Evolutionary conservation across 305 asterid species (phyloP), one percentile per base, ranked within the genome.

Genomic region (Euphrasia arctica): DNA sequence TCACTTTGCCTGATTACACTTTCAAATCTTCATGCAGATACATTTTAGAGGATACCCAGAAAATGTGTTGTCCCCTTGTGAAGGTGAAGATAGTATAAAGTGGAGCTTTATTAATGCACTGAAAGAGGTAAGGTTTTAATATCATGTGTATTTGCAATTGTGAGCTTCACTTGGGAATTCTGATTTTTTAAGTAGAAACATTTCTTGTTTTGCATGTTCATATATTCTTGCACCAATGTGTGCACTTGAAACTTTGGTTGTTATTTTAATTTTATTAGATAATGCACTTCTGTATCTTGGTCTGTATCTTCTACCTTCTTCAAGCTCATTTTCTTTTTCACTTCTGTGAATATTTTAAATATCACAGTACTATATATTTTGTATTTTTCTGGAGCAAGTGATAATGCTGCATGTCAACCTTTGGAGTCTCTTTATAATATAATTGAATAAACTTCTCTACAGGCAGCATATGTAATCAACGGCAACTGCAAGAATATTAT

Each of bases 21-120:
- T 10, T 61, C 54, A 22, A 47, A 66, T 71, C 57, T 60, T 61
- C 67, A 43, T 79, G 79, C 87, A 92, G 97, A 85, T 87, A 71
- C 97, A 93, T 82, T 90, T 93, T 69, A 88, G 97, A 78, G 96
- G 95, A 65, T 93, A 86, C 75, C 99, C 99, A 4, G 87, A 77
- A 71, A 80, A 78, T 65, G 18, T 80, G 54, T 80, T 90, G 82
- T 82, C 84, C 67, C 92, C 99, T 11, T 93, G 96, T 79, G 96
- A 90, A 72, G 86, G 89, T 49, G 98, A 93, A 85, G 99, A 93
- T 66, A 80, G 84, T 76, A 89, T 85, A 67, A 93, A 93, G 70
- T 93, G 99, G 99, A 82, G 83, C 78, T 90, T 86, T 74, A 85
- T 93, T 61, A 88, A 93, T 83, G 78, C 92, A 54, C 72, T 93